phyloP scores from a whole-genome alignment of 2,329 filamentous ascomycete genomes.

The Aspergillus fijiensis region DNA sequence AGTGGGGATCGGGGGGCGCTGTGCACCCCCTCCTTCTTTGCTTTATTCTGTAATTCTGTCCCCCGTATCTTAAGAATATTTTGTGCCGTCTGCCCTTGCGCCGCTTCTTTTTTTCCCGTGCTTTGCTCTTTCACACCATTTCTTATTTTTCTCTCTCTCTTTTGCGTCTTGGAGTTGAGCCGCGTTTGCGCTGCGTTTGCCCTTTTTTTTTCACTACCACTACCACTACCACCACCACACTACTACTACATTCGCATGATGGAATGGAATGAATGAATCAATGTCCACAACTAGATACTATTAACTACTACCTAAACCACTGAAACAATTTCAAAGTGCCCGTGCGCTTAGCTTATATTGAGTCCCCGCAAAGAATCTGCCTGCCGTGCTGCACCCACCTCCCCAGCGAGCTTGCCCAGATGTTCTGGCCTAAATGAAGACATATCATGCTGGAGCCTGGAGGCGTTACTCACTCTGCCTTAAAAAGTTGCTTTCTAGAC shows the following conservation, averaged over 20 bases:
- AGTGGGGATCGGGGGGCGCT: not conserved
- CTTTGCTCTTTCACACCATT: not conserved
- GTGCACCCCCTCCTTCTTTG: not conserved
- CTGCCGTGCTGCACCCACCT: no score
- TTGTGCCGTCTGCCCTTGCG: not conserved
- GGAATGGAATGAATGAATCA: constrained; percentile 15
- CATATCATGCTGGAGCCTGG: no score
- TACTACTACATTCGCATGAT: constrained; percentile 7
- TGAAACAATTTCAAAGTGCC: no score
- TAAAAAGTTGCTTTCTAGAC: no score
- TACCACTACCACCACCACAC: not conserved
- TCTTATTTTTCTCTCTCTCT: not conserved
- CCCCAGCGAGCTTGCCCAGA: no score
- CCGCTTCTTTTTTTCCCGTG: not conserved
- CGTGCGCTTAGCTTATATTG: no score
- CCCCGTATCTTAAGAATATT: not conserved
- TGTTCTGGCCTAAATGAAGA: no score
- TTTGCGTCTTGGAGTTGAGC: constrained; percentile 3
- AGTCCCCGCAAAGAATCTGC: no score
- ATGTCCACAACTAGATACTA: not conserved
- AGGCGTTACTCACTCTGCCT: no score
- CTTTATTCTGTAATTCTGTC: constrained; percentile 1
- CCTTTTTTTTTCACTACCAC: not conserved
- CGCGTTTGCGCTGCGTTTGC: not conserved
- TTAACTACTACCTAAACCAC: no score